Evolutionary conservation across 441 rosid species (phyloP).

Genomic region (Sinapis alba): DNA sequence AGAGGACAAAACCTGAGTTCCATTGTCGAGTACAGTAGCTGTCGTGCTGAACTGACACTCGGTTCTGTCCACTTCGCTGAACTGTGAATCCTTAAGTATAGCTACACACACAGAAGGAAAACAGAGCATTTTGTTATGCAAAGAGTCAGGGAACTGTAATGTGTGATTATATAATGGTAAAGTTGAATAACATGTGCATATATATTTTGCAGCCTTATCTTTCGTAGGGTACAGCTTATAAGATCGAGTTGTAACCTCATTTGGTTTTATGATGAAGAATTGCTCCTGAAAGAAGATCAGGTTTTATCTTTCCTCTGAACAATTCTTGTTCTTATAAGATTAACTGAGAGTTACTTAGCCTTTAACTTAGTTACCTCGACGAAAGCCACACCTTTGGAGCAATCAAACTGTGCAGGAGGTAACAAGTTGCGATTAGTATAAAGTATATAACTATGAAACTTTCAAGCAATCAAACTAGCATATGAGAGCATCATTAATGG

Average conservation of each 20-base stretch:
- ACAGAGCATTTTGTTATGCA: slow-evolving; percentile 8
- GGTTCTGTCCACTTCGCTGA: slow-evolving; percentile 87
- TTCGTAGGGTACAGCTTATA: slow-evolving; percentile 79
- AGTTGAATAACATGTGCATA: slow-evolving; percentile 61
- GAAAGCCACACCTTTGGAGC: slow-evolving; percentile 75
- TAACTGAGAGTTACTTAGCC: slow-evolving; percentile 3
- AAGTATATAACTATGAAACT: neutral
- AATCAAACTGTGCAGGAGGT: slow-evolving; percentile 66
- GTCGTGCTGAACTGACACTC: slow-evolving; percentile 92
- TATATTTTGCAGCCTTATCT: slow-evolving; percentile 80
- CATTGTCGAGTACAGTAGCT: slow-evolving; percentile 78
- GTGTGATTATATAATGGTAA: neutral
- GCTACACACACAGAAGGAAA: slow-evolving; percentile 51
- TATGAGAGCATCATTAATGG: too few species aligned
- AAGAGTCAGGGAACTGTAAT: neutral
- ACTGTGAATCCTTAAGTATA: slow-evolving; percentile 86
- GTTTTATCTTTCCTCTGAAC: neutral
- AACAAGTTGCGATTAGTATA: slow-evolving; percentile 15
- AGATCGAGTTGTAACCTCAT: slow-evolving; percentile 56
- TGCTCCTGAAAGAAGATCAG: slow-evolving; percentile 67
- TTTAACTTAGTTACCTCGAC: slow-evolving; percentile 82
- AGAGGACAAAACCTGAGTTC: slow-evolving; percentile 65
- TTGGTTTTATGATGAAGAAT: slow-evolving; percentile 85
- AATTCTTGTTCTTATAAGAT: neutral
- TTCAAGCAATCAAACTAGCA: slow-evolving; percentile 8